Base-by-base conservation (phyloP, 257 asterid genomes). In the Avicennia marina region DNA sequence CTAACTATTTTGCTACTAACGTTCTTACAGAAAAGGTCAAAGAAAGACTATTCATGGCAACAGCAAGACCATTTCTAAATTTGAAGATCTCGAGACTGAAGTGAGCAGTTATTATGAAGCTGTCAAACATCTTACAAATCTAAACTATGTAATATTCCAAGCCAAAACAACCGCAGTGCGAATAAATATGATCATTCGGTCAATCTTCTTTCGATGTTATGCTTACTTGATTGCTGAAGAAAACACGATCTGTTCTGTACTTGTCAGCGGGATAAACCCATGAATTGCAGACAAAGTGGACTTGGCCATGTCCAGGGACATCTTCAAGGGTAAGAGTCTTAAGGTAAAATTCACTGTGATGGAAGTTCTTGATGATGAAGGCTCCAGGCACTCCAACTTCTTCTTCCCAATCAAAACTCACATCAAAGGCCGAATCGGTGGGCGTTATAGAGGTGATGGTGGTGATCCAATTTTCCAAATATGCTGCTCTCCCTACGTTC, bases 271-370 rank as follows among this genome's bases (percentile, higher is more conserved):
- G 86, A 38, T 75, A 75, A 34, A 75, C 67, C 82, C 86, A 79
- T 0, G 86, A 79, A 72, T 79, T 75, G 70, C 86, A 79, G 36
- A 79, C 60, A 55, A 79, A 79, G 58, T 79, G 82, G 63, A 79
- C 2, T 3, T 65, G 68, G 43, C 71, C 65, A 20, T 75, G 80
- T 22, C 78, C 78, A 12, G 80, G 82, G 17, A 79, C 72, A 49
- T 53, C 9, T 4, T 79, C 82, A 4, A 79, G 79, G 0, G 86
- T 75, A 13, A 79, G 80, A 4, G 75, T 72, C 58, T 79, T 79
- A 11, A 75, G 82, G 66, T 27, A 75, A 59, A 79, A 79, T 16
- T 79, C 80, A 18, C 31, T 55, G 63, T 72, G 82, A 20, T 79
- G 86, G 52, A 1, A 50, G 24, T 76, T 79, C 39, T 45, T 67